These are phyloP conservation scores for Xylariaceae sp. DNA, from an alignment of 2,329 filamentous ascomycete species.

Conservation along the genomic window DNA sequence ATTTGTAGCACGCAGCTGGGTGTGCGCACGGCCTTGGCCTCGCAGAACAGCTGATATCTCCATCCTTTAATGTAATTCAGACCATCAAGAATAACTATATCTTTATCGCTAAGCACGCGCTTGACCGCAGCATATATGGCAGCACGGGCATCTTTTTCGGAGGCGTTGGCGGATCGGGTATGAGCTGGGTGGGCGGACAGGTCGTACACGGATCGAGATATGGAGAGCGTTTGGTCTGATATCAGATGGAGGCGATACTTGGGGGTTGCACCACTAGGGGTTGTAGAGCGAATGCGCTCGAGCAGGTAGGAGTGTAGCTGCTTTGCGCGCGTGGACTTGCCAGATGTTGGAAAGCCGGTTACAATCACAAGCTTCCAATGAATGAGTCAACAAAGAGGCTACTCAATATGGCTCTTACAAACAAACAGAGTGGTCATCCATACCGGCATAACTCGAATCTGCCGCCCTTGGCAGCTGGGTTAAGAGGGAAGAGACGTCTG, in stretches of 20 bases:
- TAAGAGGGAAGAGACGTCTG: not conserved
- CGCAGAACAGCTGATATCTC: slow-evolving; percentile 85
- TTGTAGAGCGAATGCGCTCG: slow-evolving; percentile 55
- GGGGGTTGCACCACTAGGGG: slow-evolving; percentile 36
- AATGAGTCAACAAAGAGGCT: slow-evolving; percentile 9
- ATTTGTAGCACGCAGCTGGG: slow-evolving; percentile 76
- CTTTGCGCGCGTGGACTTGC: slow-evolving; percentile 69
- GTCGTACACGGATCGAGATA: slow-evolving; percentile 74
- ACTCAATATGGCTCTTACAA: not conserved
- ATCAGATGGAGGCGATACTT: slow-evolving; percentile 74
- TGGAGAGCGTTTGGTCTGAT: slow-evolving; percentile 73
- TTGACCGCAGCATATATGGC: slow-evolving; percentile 79
- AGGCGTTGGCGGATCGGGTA: slow-evolving; percentile 71
- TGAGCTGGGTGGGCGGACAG: slow-evolving; percentile 63
- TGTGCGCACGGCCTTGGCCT: slow-evolving; percentile 79
- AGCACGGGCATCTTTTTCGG: slow-evolving; percentile 83
- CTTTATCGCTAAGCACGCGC: slow-evolving; percentile 71
- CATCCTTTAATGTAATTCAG: slow-evolving; percentile 91
- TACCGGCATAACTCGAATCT: slow-evolving; percentile 26
- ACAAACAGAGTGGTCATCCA: too few species aligned
- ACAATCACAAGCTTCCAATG: slow-evolving; percentile 66
- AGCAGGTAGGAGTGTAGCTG: slow-evolving; percentile 71
- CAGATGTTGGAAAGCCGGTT: slow-evolving; percentile 70
- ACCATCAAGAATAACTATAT: slow-evolving; percentile 80
- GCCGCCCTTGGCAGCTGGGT: not conserved